Base-by-base conservation (phyloP, 75 land plant genomes). In the Cunninghamia lanceolata region DNA sequence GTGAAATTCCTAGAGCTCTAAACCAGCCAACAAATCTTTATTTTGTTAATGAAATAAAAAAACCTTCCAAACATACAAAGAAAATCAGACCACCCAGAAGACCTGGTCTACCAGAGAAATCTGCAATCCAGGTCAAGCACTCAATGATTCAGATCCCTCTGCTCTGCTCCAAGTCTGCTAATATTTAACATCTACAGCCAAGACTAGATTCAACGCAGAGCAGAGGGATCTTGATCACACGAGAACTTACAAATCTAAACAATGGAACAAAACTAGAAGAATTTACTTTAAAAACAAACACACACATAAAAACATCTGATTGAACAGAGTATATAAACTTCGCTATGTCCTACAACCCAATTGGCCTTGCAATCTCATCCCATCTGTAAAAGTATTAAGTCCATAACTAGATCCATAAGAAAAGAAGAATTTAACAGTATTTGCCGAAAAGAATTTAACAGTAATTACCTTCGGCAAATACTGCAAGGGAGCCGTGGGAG, bases 401-500 rank as follows among this genome's bases (percentile, higher is more conserved):
- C n/a, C 28, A 63, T 25, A 25, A 7, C n/a, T 28, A 28, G 68
- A 63, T 63, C n/a, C 0, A 63, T 21, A 84, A 38, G 63, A 68
- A 84, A 25, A 46, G 34, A 25, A 90, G 47, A 38, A 30, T 14
- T 43, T 34, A 1, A 47, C 7, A 83, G 66, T 5, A 74, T 8
- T 3, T 43, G 93, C 96, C 96, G n/a, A n/a, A n/a, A 25, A 90
- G 47, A 38, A 30, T 14, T 43, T 34, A 1, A 47, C 7, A 83
- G 66, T 5, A 74, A 15, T 3, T 43, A 94, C 96, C 96, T 91
- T 92, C 30, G 96, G 86, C 21, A 88, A 85, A 84, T 89, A 86
- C 84, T 93, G 93, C n/a, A 89, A 87, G 19, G 89, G 91, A 30
- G 90, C 91, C 3, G 88, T 84, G 15, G 96, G 96, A 15, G 90